Conservation (phyloP, 441 rosid species). For the Populus hybrid region DNA sequence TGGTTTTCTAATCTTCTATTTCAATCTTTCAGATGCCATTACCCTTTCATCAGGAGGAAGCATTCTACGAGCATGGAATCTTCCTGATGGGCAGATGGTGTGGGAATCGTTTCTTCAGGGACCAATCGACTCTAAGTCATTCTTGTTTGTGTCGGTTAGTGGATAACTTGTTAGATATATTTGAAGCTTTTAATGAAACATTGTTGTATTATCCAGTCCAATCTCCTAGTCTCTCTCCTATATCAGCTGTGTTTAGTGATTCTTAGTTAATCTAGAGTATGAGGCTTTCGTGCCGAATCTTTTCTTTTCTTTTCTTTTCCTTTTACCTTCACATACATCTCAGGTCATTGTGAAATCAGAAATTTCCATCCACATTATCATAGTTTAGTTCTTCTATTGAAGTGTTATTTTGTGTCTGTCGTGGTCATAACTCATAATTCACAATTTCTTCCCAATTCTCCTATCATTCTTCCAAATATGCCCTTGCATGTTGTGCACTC, state of each 20-base stretch:
- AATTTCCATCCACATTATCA: neutral
- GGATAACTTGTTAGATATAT: constrained; percentile 2
- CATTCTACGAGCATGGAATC: constrained; percentile 92
- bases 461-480: neutral
- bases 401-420: neutral
- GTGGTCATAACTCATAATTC: neutral
- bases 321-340: neutral
- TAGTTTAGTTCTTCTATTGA: neutral
- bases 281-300: neutral
- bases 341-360: neutral
- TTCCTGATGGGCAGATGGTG: constrained; percentile 98
- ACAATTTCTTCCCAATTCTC: neutral
- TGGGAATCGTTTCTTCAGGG: constrained; percentile 84
- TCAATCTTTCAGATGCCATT: constrained; percentile 61
- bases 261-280: neutral
- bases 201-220: neutral
- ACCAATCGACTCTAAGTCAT: constrained; percentile 55
- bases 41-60: constrained; percentile 87
- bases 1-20: constrained; percentile 3
- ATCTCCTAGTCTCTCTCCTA: neutral
- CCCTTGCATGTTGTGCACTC: neutral
- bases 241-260: neutral
- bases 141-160: constrained; percentile 67
- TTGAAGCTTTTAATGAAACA: neutral
- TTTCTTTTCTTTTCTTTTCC: neutral